Conservation (phyloP, 768 basidiomycete species). For the Rhizopogon sp. region DNA sequence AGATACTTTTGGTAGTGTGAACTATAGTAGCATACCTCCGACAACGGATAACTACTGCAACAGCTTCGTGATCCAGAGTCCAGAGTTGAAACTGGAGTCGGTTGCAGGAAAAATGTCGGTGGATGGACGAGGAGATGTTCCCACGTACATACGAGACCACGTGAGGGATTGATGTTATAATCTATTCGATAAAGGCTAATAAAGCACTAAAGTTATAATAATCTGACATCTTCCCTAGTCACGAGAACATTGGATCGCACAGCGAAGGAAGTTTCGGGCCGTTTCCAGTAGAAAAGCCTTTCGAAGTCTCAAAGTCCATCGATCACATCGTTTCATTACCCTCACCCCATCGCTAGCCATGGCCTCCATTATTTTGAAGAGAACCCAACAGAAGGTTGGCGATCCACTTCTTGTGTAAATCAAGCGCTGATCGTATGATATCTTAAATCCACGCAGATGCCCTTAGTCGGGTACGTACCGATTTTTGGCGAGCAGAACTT, state of each 20-base stretch:
- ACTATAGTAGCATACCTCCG: neutral
- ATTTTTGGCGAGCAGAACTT: constrained; percentile 6
- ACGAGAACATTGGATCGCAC: constrained; percentile 1
- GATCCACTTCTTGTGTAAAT: constrained; percentile 1
- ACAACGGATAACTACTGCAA: neutral
- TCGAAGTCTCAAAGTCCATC: constrained; percentile 4
- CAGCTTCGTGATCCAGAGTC: too few species aligned
- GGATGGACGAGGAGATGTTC: too few species aligned
- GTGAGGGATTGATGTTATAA: too few species aligned
- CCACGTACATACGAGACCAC: too few species aligned
- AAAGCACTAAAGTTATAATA: neutral
- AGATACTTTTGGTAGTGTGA: neutral
- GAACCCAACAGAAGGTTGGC: constrained; percentile 55
- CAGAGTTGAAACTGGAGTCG: too few species aligned
- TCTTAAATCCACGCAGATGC: constrained; percentile 46
- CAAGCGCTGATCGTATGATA: neutral
- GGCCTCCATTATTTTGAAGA: constrained; percentile 49
- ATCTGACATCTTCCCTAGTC: constrained; percentile 2
- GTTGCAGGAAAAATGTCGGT: too few species aligned
- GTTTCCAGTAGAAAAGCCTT: neutral
- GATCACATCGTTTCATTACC: neutral
- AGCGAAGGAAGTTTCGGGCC: constrained; percentile 8
- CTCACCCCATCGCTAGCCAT: constrained; percentile 26
- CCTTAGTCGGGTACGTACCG: constrained; percentile 51
- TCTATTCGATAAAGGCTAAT: too few species aligned